Evolutionary conservation across 2,329 filamentous ascomycete genomes (phyloP), one percentile per base, ranked within the genome.

Genomic region (Fusarium multiceps): DNA sequence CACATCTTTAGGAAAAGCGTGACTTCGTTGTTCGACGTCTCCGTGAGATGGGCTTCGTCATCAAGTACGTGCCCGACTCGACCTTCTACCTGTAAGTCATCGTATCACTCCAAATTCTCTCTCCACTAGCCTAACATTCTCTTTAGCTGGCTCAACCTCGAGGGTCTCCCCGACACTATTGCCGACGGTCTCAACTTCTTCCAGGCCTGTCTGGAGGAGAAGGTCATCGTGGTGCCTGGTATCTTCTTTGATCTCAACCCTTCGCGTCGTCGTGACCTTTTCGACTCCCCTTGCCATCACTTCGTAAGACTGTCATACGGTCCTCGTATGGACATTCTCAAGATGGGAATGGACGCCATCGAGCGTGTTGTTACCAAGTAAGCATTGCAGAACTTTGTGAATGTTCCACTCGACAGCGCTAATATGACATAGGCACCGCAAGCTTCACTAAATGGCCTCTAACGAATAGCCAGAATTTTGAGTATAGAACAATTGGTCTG

Each of bases 181-280:
- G 91, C 92, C 63, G 95, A 98, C 78, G 95, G 95, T 11, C 84
- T 98, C 76, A 97, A 97, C 84, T 98, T 98, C 87, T 98, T 98
- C 89, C 90, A 96, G 79, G 94, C 94, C 30, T 96, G 96, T 78
- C 84, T 98, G 46, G 89, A 92, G 76, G 94, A 98, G 85, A 97
- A 97, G 86, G 93, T 97, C 72, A 98, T 98, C 77, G 94, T 98
- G 20, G 95, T 98, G 7, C 95, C 95, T 0, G 95, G 95, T 64
- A 98, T 98, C 80, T 98, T 98, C 87, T 98, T 98, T 79, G 95
- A 98, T 77, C 82, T 98, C 70, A 98, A 98, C 83, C 95, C 95
- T 6, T 91, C 92, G 37, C 92, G 93, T 79, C 88, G 95, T 71
- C 87, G 95, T 78, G 95, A 98, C 80, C 81, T 98, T 73, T 98